phyloP scores from a whole-genome alignment of 768 basidiomycete genomes.

The Amyloporia xantha region DNA sequence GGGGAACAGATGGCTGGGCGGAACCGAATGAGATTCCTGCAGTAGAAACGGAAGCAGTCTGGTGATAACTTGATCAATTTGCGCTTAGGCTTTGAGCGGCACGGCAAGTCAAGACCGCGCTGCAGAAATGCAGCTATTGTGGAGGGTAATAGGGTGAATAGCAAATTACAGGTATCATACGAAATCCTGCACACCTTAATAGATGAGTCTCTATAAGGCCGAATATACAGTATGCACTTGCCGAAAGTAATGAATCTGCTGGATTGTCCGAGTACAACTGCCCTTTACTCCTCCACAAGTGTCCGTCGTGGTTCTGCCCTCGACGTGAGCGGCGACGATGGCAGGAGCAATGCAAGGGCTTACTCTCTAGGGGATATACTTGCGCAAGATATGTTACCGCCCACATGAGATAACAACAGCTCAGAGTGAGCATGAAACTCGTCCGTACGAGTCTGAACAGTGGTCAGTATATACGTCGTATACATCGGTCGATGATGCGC shows the following conservation, averaged over 20 bases:
- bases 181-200: neutral
- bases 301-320: constrained; percentile 9
- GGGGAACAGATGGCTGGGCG: neutral
- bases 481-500: constrained; percentile 19
- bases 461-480: neutral
- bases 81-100: neutral
- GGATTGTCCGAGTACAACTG: no score
- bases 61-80: neutral
- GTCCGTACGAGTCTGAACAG: constrained; percentile 72
- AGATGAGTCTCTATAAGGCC: no score
- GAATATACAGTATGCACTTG: no score
- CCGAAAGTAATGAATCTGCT: no score
- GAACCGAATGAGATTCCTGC: neutral
- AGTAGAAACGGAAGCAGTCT: neutral
- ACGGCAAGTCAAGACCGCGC: neutral
- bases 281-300: constrained; percentile 3
- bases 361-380: constrained; percentile 83
- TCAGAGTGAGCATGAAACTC: constrained; percentile 66
- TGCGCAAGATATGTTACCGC: constrained; percentile 96
- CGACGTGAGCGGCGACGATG: neutral
- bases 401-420: constrained; percentile 94
- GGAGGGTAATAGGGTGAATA: neutral
- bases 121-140: neutral
- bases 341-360: constrained; percentile 2
- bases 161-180: neutral